These are phyloP conservation scores for Periconia macrospinosa DNA, from an alignment of 2,329 filamentous ascomycete genomes.

Conservation along the genomic window DNA sequence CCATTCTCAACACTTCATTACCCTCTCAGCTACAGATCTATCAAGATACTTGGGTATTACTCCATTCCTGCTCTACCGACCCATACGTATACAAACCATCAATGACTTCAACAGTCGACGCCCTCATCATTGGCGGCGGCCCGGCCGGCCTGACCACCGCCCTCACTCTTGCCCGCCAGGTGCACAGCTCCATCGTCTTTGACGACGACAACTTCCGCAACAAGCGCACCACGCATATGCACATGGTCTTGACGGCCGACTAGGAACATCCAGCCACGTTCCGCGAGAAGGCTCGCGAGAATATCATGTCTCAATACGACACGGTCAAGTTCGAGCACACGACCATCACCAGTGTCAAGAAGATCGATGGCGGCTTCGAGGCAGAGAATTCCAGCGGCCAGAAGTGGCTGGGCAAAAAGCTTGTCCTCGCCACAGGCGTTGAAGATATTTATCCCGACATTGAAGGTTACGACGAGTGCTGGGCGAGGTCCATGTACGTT, in stretches of 20 bases:
- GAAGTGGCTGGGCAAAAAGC: constrained; percentile 51
- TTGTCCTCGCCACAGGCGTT: constrained; percentile 58
- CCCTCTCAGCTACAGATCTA: no score
- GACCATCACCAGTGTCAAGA: constrained; percentile 41
- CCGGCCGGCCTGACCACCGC: constrained; percentile 47
- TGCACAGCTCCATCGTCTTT: constrained; percentile 44
- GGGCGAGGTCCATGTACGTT: no score
- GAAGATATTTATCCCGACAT: constrained; percentile 53
- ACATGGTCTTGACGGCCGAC: constrained; percentile 42
- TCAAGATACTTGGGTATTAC: no score
- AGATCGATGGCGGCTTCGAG: neutral
- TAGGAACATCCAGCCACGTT: constrained; percentile 43
- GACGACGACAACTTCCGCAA: constrained; percentile 45
- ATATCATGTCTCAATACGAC: constrained; percentile 21
- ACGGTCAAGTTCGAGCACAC: constrained; percentile 29
- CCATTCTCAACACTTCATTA: no score
- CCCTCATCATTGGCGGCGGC: constrained; percentile 38
- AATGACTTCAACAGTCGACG: no score
- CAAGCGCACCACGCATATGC: constrained; percentile 39
- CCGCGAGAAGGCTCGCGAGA: constrained; percentile 24
- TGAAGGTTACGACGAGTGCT: constrained; percentile 55
- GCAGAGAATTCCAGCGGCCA: neutral
- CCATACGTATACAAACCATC: no score
- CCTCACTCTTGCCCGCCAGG: constrained; percentile 37
- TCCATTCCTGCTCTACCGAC: no score